Percentiles rank a stretch among this genome's conserved stretches.
phyloP scores from a whole-genome alignment of 352 stramenopile species.

The Globisporangium viniferum region DNA sequence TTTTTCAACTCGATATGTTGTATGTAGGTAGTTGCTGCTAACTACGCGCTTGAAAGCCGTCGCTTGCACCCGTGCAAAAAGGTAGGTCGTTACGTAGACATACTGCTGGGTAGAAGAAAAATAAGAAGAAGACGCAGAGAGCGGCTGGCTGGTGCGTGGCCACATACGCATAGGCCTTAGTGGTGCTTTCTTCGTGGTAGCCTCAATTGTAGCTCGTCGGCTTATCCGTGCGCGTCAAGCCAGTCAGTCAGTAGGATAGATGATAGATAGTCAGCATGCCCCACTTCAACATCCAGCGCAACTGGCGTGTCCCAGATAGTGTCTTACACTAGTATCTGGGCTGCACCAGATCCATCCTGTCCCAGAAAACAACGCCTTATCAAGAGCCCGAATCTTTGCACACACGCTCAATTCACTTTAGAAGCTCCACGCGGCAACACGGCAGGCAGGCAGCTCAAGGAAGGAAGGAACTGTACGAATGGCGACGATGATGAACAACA shows the following conservation, averaged over 20 bases:
- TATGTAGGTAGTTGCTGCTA: not conserved
- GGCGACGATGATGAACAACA: constrained; percentile 1
- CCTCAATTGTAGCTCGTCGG: not conserved
- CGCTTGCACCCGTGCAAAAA: too few relatives aligned
- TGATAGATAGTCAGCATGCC: not conserved
- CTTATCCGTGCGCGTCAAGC: not conserved
- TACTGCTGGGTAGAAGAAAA: not conserved
- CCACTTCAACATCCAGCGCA: constrained; percentile 4
- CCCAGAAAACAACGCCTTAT: not conserved
- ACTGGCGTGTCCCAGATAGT: not conserved
- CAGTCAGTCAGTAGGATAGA: not conserved
- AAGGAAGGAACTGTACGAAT: not conserved
- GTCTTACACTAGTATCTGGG: not conserved
- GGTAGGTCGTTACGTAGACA: not conserved
- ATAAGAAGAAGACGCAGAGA: not conserved
- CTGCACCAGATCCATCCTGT: not conserved
- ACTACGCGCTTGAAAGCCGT: too few relatives aligned
- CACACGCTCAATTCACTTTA: not conserved
- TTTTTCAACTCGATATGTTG: not conserved
- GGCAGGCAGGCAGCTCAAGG: not conserved
- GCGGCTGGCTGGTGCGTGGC: not conserved
- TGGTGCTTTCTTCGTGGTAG: not conserved
- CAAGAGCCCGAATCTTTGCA: constrained; percentile 5
- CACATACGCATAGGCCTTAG: not conserved
- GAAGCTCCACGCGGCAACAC: constrained; percentile 9